Base-by-base conservation (phyloP, 148 eudicot genomes). In the Rhododendron griersonianum region DNA sequence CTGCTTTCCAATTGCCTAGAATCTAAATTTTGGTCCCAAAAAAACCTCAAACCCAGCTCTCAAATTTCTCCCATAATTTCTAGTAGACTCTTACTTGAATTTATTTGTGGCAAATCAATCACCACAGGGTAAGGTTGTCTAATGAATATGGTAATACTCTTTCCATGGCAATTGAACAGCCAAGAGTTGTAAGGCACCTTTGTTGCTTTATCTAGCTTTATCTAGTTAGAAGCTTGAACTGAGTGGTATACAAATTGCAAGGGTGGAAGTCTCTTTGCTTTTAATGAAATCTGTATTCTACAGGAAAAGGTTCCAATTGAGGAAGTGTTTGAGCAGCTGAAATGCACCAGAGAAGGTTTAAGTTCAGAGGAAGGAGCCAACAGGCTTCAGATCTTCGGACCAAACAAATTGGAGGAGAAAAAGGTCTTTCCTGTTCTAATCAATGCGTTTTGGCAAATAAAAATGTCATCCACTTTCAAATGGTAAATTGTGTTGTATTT, bases 221-320 rank as follows among this genome's bases (percentile, higher is more conserved):
- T 45, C 16, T 44, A 78, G 11, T 45, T 78, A 25, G 16, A 45
- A 45, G 81, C 48, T 23, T 41, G 48, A 47, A 23, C 13, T 2
- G 7, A 47, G 33, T 78, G 16, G 45, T 78, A 28, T 25, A 1
- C 53, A 21, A 59, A 9, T 23, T 78, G 4, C 19, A 14, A 45
- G 82, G 7, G 14, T 16, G 10, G 76, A 13, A 71, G 39, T 71
- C 76, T 71, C 76, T 71, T 28, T 11, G 18, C 76, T 30, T 28
- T 79, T 11, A 48, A 79, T 79, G 25, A 63, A 33, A 55, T 67
- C 41, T 82, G 13, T 3, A 30, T 77, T 25, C 81, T 53, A 76
- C 93, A 96, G 99, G 99, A 96, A 89, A 91, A 94, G 84, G 91
- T 96, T 87, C 99, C 99, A 1, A 94, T 96, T 14, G 99, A 96